Conservation (phyloP, 768 basidiomycete species). For the Coprinellus micaceus region DNA sequence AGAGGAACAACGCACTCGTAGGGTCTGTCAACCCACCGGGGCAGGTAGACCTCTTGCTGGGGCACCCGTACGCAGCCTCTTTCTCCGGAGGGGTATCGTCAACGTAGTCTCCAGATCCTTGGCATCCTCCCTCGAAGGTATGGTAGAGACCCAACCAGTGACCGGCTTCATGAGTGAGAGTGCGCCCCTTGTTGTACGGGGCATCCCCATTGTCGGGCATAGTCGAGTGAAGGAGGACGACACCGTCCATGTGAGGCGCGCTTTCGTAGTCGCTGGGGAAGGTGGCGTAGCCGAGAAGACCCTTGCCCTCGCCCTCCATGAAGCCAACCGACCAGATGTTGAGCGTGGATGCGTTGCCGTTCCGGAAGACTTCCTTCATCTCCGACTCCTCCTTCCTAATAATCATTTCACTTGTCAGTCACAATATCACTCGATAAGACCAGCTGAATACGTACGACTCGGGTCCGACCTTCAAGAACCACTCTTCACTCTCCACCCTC, state of each 20-base stretch:
- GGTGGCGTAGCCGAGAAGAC: slow-evolving; percentile 41
- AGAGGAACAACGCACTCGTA: slow-evolving; percentile 14
- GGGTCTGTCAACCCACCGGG: slow-evolving; percentile 12
- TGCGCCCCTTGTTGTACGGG: slow-evolving; percentile 43
- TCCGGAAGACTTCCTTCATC: slow-evolving; percentile 41
- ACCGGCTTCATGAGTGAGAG: slow-evolving; percentile 51
- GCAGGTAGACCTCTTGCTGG: slow-evolving; percentile 23
- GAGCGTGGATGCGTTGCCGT: slow-evolving; percentile 38
- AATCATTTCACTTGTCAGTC: not conserved
- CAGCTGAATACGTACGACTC: slow-evolving; percentile 18
- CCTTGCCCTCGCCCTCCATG: slow-evolving; percentile 22
- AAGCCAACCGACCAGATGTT: slow-evolving; percentile 50
- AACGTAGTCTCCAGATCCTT: slow-evolving; percentile 34
- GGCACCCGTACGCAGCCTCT: slow-evolving; percentile 30
- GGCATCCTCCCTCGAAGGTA: slow-evolving; percentile 48
- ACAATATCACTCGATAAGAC: not conserved
- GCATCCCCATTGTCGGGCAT: slow-evolving; percentile 37
- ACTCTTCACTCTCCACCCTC: slow-evolving; percentile 40
- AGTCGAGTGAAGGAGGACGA: slow-evolving; percentile 36
- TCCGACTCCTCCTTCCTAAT: slow-evolving; percentile 32
- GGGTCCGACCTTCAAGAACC: slow-evolving; percentile 45
- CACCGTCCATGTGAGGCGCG: slow-evolving; percentile 43
- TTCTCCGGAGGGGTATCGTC: slow-evolving; percentile 38
- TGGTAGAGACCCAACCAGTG: slow-evolving; percentile 59
- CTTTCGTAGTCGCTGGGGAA: slow-evolving; percentile 42